Base-by-base conservation (phyloP, 192 early-diverging fungal genomes). In the Gonapodya sp. region DNA sequence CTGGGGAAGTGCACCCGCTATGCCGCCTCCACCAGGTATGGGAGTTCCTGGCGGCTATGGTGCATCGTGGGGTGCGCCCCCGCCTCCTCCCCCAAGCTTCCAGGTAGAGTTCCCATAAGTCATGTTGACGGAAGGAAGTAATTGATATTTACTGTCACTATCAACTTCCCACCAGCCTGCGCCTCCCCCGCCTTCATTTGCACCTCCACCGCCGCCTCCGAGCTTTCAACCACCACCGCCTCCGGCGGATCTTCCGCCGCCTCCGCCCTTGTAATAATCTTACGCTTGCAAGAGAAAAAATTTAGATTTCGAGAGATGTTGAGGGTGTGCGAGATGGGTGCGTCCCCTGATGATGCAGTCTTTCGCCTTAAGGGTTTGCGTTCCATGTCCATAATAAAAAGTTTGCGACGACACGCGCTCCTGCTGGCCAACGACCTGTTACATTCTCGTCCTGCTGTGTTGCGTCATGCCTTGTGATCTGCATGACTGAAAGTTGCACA, bases 241-340 rank as follows among this genome's bases (percentile, higher is more conserved):
- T 30, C 82, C 84, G 35, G 77, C 81, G 34, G 79, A 72, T 35
- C 37, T 75, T 73, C 77, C 73, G 34, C 83, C 85, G 0, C 83
- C 83, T 18, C 85, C 85, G 1, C 85, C 85, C 16, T 83, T 84
- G 18, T 84, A 77, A 2, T 77, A 31, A 64, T 64, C n/a, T n/a
- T n/a, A n/a, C n/a, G n/a, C n/a, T n/a, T n/a, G n/a, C n/a, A n/a
- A n/a, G n/a, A n/a, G n/a, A n/a, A n/a, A n/a, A n/a, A n/a, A n/a
- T n/a, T n/a, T n/a, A n/a, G n/a, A n/a, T n/a, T n/a, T n/a, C n/a
- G n/a, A n/a, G n/a, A n/a, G n/a, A n/a, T n/a, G n/a, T n/a, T n/a
- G n/a, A n/a, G n/a, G n/a, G n/a, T n/a, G n/a, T n/a, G n/a, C n/a
- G n/a, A n/a, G n/a, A n/a, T n/a, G n/a, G n/a, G n/a, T n/a, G n/a